Base-by-base conservation (phyloP, 169 alveolate species). In the Eimeria mitis region DNA sequence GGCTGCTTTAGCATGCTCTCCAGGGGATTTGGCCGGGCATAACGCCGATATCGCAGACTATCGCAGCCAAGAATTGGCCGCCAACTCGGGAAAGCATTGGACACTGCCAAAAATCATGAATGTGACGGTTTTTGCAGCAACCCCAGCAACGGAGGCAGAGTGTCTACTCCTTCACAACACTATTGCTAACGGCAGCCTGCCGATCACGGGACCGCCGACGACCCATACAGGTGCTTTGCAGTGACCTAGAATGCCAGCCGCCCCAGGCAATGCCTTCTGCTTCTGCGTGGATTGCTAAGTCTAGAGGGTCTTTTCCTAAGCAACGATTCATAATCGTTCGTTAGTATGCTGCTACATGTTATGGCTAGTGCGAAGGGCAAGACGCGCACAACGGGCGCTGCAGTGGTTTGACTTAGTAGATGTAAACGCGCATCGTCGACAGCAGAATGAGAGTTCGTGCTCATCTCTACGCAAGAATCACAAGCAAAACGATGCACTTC, bases 81-180 rank as follows among this genome's bases (percentile, higher is more conserved):
- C 23, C 9, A 1, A 40, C 4, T 8, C 40, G 25, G 25, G 89
- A 28, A 79, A 44, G 31, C 40, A 28, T 49, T 52, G 71, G 47
- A 19, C 71, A 31, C 4, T 13, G 52, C 31, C 70, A 28, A 6
- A 7, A 42, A 56, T 0, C 37, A 56, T 83, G 90, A 19, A 0
- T 87, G 63, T 49, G 68, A 34, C n/a, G 61, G 56, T 47, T 40
- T 42, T 28, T 63, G 92, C 92, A 87, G 92, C 83, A 59, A 23
- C 63, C 25, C 92, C 92, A 87, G 83, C 92, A 40, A 87, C 92
- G 42, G 92, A 87, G 21, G 92, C 81, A 16, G 92, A 87, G 73
- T 49, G 92, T 37, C 25, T 37, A 21, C 92, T 87, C 28, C 81
- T 87, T 11, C 63, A 44, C 83, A 87, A 87, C 65, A 87, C 92